phyloP scores from a whole-genome alignment of 495 filamentous ascomycete genomes.

The Staphylotrichum tortipilum region DNA sequence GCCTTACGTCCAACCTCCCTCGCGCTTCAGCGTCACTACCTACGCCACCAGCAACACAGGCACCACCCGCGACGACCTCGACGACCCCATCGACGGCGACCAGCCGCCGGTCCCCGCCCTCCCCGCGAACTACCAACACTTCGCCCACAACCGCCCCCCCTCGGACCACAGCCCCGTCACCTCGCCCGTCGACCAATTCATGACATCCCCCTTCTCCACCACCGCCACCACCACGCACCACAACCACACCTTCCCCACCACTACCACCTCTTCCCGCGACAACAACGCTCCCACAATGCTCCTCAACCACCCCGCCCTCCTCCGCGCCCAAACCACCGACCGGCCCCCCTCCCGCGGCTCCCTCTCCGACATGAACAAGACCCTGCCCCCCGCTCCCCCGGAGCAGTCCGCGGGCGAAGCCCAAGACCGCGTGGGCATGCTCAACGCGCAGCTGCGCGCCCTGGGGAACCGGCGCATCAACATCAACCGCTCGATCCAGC shows the following conservation, averaged over 20 bases:
- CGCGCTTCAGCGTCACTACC: constrained; percentile 68
- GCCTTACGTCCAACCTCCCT: constrained; percentile 45
- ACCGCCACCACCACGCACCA: constrained; percentile 1
- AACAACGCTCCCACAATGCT: not conserved
- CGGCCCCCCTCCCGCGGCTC: constrained; percentile 18
- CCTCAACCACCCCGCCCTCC: constrained; percentile 6
- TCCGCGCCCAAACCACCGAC: constrained; percentile 10
- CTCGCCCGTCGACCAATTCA: constrained; percentile 20
- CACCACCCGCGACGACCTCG: constrained; percentile 48
- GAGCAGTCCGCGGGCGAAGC: constrained; percentile 40
- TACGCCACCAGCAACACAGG: constrained; percentile 51
- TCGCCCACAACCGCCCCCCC: constrained; percentile 14
- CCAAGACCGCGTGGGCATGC: constrained; percentile 53
- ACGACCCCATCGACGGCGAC: constrained; percentile 24
- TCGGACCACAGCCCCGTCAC: constrained; percentile 20
- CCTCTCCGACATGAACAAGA: constrained; percentile 40
- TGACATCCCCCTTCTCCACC: constrained; percentile 17
- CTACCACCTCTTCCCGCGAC: not conserved
- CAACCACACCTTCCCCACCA: not conserved
- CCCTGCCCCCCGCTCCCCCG: constrained; percentile 49
- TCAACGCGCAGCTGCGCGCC: constrained; percentile 58
- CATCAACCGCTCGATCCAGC: constrained; percentile 59
- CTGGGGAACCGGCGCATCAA: constrained; percentile 60
- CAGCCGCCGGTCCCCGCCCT: constrained; percentile 28
- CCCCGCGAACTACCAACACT: constrained; percentile 10